phyloP scores from a whole-genome alignment of 2,329 filamentous ascomycete genomes.

The Akanthomyces uredinophilus region DNA sequence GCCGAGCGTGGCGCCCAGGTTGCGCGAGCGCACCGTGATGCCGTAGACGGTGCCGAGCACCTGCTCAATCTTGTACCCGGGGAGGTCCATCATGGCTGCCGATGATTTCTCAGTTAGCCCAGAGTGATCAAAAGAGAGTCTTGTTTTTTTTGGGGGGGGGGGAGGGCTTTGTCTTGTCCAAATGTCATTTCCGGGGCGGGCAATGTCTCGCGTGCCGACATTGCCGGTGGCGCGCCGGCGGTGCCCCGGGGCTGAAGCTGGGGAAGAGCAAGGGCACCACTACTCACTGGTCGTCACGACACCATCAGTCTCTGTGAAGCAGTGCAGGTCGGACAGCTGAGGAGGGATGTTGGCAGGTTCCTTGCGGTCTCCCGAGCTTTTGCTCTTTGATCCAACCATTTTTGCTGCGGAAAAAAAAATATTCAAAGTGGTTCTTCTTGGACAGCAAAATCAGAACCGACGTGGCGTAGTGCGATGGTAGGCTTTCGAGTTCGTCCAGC shows the following conservation, averaged over 20 bases:
- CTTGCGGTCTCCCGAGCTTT: slow-evolving; percentile 21
- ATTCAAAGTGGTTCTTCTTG: too few relatives aligned
- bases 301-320: slow-evolving; percentile 57
- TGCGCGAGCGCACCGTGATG: slow-evolving; percentile 52
- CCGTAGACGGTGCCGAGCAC: slow-evolving; percentile 56
- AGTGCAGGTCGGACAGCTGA: slow-evolving; percentile 45
- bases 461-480: too few relatives aligned
- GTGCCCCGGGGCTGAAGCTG: not conserved
- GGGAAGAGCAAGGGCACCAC: not conserved
- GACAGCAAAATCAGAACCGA: too few relatives aligned
- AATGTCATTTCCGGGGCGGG: not conserved
- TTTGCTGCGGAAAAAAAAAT: too few relatives aligned
- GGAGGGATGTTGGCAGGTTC: slow-evolving; percentile 34
- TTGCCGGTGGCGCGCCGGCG: not conserved
- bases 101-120: not conserved
- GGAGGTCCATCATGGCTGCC: slow-evolving; percentile 55
- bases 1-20: slow-evolving; percentile 50
- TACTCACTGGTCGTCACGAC: slow-evolving; percentile 50
- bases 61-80: slow-evolving; percentile 52
- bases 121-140: too few relatives aligned
- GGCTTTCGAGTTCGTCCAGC: too few relatives aligned
- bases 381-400: slow-evolving; percentile 18
- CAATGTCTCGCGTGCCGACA: not conserved
- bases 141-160: not conserved
- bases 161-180: not conserved